Evolutionary conservation across 2,329 filamentous ascomycete genomes (phyloP), one percentile per base, ranked within the genome.

Genomic region (Teratosphaeria viscida): DNA sequence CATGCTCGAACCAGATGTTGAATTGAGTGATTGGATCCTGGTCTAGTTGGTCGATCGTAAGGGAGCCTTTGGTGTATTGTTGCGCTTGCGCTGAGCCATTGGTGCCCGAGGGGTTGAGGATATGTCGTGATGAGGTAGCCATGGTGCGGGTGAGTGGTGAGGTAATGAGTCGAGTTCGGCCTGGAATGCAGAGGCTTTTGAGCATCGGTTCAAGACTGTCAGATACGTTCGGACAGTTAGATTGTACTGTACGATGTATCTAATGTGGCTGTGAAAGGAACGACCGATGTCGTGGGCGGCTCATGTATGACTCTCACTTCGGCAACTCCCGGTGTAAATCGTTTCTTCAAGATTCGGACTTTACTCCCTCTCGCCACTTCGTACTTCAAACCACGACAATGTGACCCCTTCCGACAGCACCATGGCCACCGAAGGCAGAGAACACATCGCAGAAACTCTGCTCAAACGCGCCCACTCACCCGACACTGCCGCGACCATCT

Each of bases 1-100:
- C 89, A 61, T 86, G 81, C 12, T 82, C 80, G 81, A 95, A 99
- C 94, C 94, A 99, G 62, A 77, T 74, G 77, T 95, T 83, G 79
- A 97, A 99, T 77, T 97, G 94, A 35, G 80, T 78, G 60, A 92
- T 84, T 0, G 94, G 94, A 58, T 81, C 81, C 8, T 77, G 59
- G 1, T 79, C 69, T 67, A 95, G 84, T 70, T 90, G 82, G 0
- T 74, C 68, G 54, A 78, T 80, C 39, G 81, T 78, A 34, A 95
- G 83, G 1, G 80, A 78, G 66, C 82, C 83, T 73, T 81, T 80
- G 56, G 82, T 84, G 79, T 92, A 95, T 73, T 95, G 90, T 27
- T 83, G 84, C 11, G 90, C 90, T 72, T 88, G 88, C 1, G 79
- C 77, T 57, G 82, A 77, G 57, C 78, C 74, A 63, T 82, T 75